These are phyloP conservation scores for Thuja plicata DNA, from an alignment of 83 land plant genomes.

Conservation along the genomic window DNA sequence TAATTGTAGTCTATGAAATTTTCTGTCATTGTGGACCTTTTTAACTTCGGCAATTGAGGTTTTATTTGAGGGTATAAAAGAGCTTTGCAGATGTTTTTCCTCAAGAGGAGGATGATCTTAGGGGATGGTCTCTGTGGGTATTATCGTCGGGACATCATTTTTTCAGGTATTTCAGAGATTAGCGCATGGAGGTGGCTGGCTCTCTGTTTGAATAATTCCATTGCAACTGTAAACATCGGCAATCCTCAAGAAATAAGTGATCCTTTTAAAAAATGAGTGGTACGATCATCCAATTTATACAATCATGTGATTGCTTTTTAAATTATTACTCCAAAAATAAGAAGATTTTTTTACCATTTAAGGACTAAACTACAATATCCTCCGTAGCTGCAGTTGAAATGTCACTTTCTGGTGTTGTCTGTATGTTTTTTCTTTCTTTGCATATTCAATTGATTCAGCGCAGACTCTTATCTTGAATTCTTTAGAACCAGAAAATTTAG, in stretches of 20 bases:
- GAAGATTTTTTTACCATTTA: neutral
- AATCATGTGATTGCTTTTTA: neutral
- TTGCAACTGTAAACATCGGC: neutral
- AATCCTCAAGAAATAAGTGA: neutral
- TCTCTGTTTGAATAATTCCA: conserved; percentile 13
- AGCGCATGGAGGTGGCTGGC: neutral
- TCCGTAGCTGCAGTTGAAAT: neutral
- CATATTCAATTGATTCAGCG: too few relatives aligned
- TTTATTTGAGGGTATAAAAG: conserved; percentile 2
- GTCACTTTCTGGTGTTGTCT: too few relatives aligned
- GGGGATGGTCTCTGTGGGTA: neutral
- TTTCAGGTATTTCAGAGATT: neutral
- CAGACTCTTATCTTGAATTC: too few relatives aligned
- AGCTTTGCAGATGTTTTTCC: neutral
- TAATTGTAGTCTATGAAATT: neutral
- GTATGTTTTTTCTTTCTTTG: too few relatives aligned
- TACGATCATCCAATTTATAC: conserved; percentile 4
- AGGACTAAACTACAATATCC: neutral
- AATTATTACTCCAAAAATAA: neutral
- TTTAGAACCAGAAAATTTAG: too few relatives aligned
- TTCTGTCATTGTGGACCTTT: neutral
- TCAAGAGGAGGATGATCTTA: neutral
- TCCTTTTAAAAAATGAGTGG: neutral
- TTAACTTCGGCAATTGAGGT: neutral
- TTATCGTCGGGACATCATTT: neutral